Evolutionary conservation across 2,329 filamentous ascomycete genomes (phyloP), one percentile per base, ranked within the genome.

Genomic region (Trichoderma guizhouense): DNA sequence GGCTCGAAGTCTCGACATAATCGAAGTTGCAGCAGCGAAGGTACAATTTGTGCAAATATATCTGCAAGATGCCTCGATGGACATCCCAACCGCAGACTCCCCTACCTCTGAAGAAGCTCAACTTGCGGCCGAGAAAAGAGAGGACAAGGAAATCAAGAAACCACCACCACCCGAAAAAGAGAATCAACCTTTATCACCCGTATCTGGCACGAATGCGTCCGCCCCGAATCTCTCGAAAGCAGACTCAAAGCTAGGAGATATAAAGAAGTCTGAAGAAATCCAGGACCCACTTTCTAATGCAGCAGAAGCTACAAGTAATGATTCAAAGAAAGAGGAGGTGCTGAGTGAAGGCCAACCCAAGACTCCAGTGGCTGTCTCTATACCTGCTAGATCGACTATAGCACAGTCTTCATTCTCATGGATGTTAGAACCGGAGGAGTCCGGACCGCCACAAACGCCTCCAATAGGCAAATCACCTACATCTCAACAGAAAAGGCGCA

Each of bases 341-440:
- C 60, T 57, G 32, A 57, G 15, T 34, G 32, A 69, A 15, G 21
- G 47, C 18, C 65, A 2, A 32, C 74, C 18, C n/a, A 63, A 69
- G 21, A 47, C 71, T 55, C 75, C 76, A 5, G 80, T 73, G 69
- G 76, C 77, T 61, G 81, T 73, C 74, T 82, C 87, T 2, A 86
- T 89, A 18, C 89, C 88, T 0, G 89, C 89, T 24, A 86, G 91
- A 26, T 92, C 91, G 4, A 89, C 86, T 0, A 84, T 94, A 39
- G 91, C 91, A 1, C 91, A 93, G 75, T 93, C 92, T 8, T 92
- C 90, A 5, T 94, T 93, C 79, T 90, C 92, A 1, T 94, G 91
- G 91, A 94, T 94, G 91, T 84, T 94, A 2, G 90, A 90, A 74
- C 87, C 86, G 3, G 86, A 87, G 74, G 78, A 83, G 69, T 79